These are phyloP conservation scores for Agaricales sp. DNA, from an alignment of 1,284 basidiomycete species.

Conservation along the genomic window DNA sequence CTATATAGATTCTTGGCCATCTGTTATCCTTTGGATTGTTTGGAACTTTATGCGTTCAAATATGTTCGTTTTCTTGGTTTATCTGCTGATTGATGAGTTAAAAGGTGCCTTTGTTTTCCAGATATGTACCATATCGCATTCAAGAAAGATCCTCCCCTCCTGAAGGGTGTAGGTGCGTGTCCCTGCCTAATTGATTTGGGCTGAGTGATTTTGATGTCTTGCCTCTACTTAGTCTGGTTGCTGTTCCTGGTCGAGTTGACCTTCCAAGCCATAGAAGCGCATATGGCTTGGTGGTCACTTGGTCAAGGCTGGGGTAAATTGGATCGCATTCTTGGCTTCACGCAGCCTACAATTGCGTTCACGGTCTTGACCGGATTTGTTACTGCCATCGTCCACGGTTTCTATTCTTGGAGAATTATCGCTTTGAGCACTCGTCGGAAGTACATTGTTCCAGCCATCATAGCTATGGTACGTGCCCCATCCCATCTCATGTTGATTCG, in stretches of 20 bases:
- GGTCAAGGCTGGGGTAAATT: not conserved
- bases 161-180: not conserved
- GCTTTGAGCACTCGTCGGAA: not conserved
- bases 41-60: not conserved
- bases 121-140: not conserved
- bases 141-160: not conserved
- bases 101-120: too few relatives aligned
- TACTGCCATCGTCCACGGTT: not conserved
- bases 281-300: not conserved
- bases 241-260: not conserved
- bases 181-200: not conserved
- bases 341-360: not conserved
- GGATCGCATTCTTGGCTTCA: not conserved
- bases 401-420: not conserved
- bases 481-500: too few relatives aligned
- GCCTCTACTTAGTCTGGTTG: not conserved
- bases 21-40: not conserved
- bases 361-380: not conserved
- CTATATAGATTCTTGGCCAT: not conserved
- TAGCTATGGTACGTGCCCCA: too few relatives aligned
- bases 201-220: not conserved
- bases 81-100: not conserved
- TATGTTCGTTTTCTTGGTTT: not conserved
- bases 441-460: too few relatives aligned
- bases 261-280: not conserved